Evolutionary conservation across 2,329 filamentous ascomycete genomes (phyloP), one percentile per base, ranked within the genome.

Genomic region (Colletotrichum simmondsii): DNA sequence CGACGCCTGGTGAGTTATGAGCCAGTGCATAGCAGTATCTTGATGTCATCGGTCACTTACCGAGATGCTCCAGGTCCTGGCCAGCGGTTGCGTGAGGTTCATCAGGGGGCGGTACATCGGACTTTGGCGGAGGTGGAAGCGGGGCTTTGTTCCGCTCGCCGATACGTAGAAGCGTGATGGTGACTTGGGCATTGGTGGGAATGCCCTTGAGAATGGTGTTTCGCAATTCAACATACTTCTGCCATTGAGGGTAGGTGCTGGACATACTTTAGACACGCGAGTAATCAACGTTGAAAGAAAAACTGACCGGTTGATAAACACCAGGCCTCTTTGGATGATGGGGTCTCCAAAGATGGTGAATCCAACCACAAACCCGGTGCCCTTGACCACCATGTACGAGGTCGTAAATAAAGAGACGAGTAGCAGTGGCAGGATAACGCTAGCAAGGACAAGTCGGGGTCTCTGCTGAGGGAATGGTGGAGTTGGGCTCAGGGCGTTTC

Each of bases 101-200:
- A 2, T 83, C 77, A 0, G 83, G 80, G 0, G 86, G 85, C 0
- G 83, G 79, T 0, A 78, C 77, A 24, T 79, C 77, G 3, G 81
- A 79, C 0, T 77, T 75, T 0, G 86, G 86, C 0, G 88, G 87
- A 0, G 89, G 91, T 0, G 94, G 94, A 0, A 97, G 82, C 0
- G 95, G 95, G 0, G 93, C 92, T 75, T 93, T 93, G 82, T 95
- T 95, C 12, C 90, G 90, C 82, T 97, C 95, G 53, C 94, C 94
- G 35, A 96, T 91, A 5, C 95, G 92, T 12, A 97, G 89, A 1
- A 97, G 87, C 0, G 94, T 97, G 32, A 97, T 85, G 0, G 94
- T 92, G 22, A 97, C 89, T 78, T 97, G 95, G 4, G 94, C 94
- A 79, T 97, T 97, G 2, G 94, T 97, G 1, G 95, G 95, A 0